These are phyloP conservation scores for Seminavis robusta DNA, from an alignment of 108 stramenopile species.

Conservation along the genomic window DNA sequence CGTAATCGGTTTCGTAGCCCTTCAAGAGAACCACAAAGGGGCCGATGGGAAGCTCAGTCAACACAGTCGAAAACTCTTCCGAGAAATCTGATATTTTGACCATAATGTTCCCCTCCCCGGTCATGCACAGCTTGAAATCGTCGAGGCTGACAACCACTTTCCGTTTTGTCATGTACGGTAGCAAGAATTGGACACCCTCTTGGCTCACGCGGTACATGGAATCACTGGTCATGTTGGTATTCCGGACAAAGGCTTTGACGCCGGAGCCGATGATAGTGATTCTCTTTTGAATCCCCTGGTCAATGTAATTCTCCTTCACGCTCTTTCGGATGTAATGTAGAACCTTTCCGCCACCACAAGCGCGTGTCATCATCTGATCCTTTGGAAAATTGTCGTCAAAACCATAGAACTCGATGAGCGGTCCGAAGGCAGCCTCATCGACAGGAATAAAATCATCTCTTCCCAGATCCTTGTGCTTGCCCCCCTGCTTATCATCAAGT, in stretches of 20 bases:
- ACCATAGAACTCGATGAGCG: slow-evolving; percentile 72
- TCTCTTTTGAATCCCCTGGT: slow-evolving; percentile 64
- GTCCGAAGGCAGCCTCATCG: slow-evolving; percentile 45
- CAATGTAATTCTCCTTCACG: slow-evolving; percentile 62
- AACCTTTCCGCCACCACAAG: slow-evolving; percentile 65
- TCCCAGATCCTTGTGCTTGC: slow-evolving; percentile 41
- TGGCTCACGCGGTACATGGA: slow-evolving; percentile 64
- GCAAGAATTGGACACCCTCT: slow-evolving; percentile 75
- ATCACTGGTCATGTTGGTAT: slow-evolving; percentile 51
- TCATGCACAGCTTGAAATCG: slow-evolving; percentile 69
- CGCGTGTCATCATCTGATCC: slow-evolving; percentile 70
- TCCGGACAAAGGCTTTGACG: slow-evolving; percentile 70
- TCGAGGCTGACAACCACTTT: slow-evolving; percentile 47
- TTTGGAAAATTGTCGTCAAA: slow-evolving; percentile 54
- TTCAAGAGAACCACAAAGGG: slow-evolving; percentile 71
- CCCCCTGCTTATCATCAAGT: slow-evolving; percentile 28
- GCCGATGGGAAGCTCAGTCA: slow-evolving; percentile 46
- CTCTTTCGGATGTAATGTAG: slow-evolving; percentile 71
- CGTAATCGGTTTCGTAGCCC: slow-evolving; percentile 69
- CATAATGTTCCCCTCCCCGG: slow-evolving; percentile 19
- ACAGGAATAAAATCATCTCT: slow-evolving; percentile 70
- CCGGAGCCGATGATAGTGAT: slow-evolving; percentile 78
- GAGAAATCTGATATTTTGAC: slow-evolving; percentile 44
- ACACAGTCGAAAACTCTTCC: slow-evolving; percentile 33
- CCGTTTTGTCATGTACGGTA: slow-evolving; percentile 80